A percentile compares a stretch with the other conserved stretches of the same genome.
Evolutionary conservation across 2,329 filamentous ascomycete species (phyloP).

Genomic region (Diaporthe longicolla): DNA sequence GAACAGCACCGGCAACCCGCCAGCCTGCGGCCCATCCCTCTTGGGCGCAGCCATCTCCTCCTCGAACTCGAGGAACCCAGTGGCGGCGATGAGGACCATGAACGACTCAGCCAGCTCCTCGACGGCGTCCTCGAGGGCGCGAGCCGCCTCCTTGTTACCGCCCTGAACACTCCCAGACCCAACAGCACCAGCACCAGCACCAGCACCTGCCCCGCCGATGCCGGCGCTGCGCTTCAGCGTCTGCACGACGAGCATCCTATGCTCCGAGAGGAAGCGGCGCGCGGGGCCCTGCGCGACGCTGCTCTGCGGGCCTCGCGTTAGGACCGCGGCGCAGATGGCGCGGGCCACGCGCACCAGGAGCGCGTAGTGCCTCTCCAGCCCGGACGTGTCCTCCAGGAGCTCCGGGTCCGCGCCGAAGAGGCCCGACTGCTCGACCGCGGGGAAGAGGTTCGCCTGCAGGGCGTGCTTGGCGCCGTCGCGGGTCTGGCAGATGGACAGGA

Average conservation of each 20-base stretch:
- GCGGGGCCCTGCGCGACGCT: conserved; percentile 80
- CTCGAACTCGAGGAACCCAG: conserved; percentile 79
- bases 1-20: conserved; percentile 35
- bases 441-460: conserved; percentile 91
- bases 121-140: conserved; percentile 70
- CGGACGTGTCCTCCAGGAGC: conserved; percentile 78
- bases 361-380: conserved; percentile 83
- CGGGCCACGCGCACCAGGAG: conserved; percentile 85
- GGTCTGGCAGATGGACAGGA: conserved; percentile 87
- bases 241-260: conserved; percentile 86
- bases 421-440: conserved; percentile 83
- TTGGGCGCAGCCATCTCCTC: conserved; percentile 38
- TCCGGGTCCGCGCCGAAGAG: conserved; percentile 94
- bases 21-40: conserved; percentile 29
- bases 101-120: conserved; percentile 87
- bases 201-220: conserved; percentile 61
- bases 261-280: conserved; percentile 83
- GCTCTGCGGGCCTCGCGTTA: conserved; percentile 87
- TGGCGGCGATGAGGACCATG: conserved; percentile 85
- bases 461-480: conserved; percentile 87
- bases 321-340: conserved; percentile 84
- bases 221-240: conserved; percentile 92
- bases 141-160: not conserved
- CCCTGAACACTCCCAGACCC: too few species aligned
- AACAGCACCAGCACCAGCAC: conserved; percentile 40